Evolutionary conservation across 306 rosid genomes (phyloP), one percentile per base, ranked within the genome.

Genomic region (Ceratonia siliqua): DNA sequence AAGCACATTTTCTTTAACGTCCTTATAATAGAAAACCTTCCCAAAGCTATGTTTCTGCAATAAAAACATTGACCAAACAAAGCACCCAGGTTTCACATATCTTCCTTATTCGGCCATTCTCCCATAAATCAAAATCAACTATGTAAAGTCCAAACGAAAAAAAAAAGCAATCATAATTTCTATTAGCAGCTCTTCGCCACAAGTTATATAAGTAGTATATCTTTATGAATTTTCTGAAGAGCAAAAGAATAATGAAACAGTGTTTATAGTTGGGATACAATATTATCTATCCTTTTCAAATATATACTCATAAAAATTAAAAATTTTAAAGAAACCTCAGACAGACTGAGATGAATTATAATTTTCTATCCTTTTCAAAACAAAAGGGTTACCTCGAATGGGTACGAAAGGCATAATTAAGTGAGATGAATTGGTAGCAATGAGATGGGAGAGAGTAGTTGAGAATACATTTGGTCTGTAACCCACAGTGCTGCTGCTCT

Each of bases 391-490:
- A 86, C 96, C 98, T 79, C 97, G 77, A 67, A 92, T 90, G 78
- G 93, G 89, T 24, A 92, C 72, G 74, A 94, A 85, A 78, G 99
- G 99, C 39, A 86, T 63, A 75, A 94, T 73, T 68, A 92, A 82
- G 39, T 88, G 90, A 30, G 85, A 73, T 53, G 93, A 88, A 30
- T 88, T 92, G 62, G 97, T 89, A 28, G 93, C 93, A 10, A 85
- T 83, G 65, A 90, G 96, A 86, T 92, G 99, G 21, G 96, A 89
- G 2, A 94, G 92, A 73, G 93, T 92, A 61, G 95, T 90, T 6
- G 97, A 94, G 80, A 94, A 92, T 7, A 92, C 98, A 43, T 85
- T 82, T 56, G 96, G 87, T 79, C 96, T 87, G 76, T 94, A 94
- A 58, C 98, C 99, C 1, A 89, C 98, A 2, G 93, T 88, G 73